phyloP scores from a whole-genome alignment of 768 basidiomycete species.

The Trametes meyenii region DNA sequence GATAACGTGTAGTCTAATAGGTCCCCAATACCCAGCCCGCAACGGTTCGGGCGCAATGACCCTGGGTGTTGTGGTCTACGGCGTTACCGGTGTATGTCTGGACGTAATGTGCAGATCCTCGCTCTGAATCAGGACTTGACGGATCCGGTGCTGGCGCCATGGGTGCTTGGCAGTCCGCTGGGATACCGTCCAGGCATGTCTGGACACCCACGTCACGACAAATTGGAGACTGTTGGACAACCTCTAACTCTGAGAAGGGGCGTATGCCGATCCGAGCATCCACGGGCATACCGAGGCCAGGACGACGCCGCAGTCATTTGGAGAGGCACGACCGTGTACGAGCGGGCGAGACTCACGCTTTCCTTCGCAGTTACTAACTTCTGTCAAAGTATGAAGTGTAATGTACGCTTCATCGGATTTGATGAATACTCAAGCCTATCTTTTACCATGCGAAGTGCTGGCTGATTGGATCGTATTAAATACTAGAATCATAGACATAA shows the following conservation, averaged over 20 bases:
- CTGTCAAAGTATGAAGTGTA: too few relatives aligned
- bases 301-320: too few relatives aligned
- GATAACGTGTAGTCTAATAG: not conserved
- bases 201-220: slow-evolving; percentile 12
- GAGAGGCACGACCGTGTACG: too few relatives aligned
- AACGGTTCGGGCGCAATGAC: too few relatives aligned
- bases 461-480: not conserved
- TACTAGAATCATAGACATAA: not conserved
- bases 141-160: not conserved
- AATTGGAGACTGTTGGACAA: not conserved
- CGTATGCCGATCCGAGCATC: not conserved
- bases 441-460: not conserved
- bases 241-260: not conserved
- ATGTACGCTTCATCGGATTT: not conserved
- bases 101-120: too few relatives aligned
- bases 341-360: too few relatives aligned
- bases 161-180: not conserved
- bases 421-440: not conserved
- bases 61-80: too few relatives aligned
- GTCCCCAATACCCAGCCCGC: too few relatives aligned
- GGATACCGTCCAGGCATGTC: not conserved
- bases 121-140: too few relatives aligned
- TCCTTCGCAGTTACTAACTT: too few relatives aligned
- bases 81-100: too few relatives aligned
- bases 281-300: too few relatives aligned